Conservation (phyloP, 164 flowering plant species). For the Aristolochia californica region DNA sequence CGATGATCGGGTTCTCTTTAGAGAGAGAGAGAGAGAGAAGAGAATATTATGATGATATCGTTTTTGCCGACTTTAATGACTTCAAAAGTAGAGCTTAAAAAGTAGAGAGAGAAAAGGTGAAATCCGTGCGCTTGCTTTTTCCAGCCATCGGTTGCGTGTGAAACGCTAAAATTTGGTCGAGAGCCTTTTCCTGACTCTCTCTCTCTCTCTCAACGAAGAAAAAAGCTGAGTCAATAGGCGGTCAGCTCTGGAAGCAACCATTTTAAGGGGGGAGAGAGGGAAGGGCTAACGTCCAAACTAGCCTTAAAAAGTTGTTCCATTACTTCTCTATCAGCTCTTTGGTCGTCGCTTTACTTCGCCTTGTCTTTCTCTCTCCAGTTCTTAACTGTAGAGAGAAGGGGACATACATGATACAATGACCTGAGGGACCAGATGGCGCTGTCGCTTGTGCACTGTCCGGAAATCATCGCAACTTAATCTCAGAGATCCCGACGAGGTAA, state of each 20-base stretch:
- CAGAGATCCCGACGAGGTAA: conserved; percentile 3
- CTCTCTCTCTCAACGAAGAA: neutral
- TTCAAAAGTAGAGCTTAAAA: conserved; percentile 12
- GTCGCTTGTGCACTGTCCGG: conserved; percentile 6
- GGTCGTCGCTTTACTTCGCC: too few species aligned
- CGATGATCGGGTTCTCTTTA: conserved; percentile 21
- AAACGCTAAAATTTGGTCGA: conserved; percentile 45
- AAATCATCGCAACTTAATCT: conserved; percentile 7
- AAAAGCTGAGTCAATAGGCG: conserved; percentile 2
- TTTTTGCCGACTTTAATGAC: conserved; percentile 16
- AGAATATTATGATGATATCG: conserved; percentile 30
- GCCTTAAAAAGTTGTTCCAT: too few species aligned
- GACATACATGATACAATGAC: too few species aligned
- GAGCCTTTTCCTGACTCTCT: neutral
- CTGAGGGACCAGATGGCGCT: conserved; percentile 3
- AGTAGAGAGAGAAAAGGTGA: conserved; percentile 22
- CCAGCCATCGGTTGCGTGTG: conserved; percentile 40
- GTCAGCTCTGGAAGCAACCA: conserved; percentile 6
- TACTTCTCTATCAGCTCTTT: too few species aligned
- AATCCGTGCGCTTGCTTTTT: conserved; percentile 33
- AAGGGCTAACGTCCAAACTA: too few species aligned
- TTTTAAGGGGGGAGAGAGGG: too few species aligned
- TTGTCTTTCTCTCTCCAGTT: neutral
- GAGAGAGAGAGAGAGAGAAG: conserved; percentile 8
- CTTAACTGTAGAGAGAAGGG: conserved; percentile 2